Conservation (phyloP, 2,329 filamentous ascomycete genomes). For the Fusarium anthophilum region DNA sequence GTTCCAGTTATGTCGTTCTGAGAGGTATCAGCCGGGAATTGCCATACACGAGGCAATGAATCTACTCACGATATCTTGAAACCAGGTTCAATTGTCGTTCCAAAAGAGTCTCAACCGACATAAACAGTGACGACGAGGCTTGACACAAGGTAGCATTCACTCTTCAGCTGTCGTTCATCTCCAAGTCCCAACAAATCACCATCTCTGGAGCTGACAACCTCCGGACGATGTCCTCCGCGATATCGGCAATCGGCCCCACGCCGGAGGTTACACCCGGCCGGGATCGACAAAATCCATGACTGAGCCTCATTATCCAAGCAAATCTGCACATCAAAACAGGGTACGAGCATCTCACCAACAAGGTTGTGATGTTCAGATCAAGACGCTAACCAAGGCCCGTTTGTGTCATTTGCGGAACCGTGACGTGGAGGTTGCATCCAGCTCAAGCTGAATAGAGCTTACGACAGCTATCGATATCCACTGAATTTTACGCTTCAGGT, state of each 20-base stretch:
- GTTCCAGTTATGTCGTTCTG: too few relatives aligned
- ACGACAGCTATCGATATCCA: not conserved
- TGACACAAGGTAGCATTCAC: not conserved
- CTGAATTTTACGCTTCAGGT: not conserved
- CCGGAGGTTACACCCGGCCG: slow-evolving; percentile 22
- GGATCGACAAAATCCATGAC: slow-evolving; percentile 25
- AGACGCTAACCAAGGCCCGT: not conserved
- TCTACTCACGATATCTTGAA: not conserved
- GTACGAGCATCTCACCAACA: not conserved
- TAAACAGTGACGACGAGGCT: not conserved
- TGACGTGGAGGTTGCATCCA: slow-evolving; percentile 15
- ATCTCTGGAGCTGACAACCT: not conserved
- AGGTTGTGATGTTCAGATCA: not conserved
- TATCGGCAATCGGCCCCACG: slow-evolving; percentile 25
- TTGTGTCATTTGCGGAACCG: slow-evolving; percentile 22
- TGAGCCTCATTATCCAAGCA: slow-evolving; percentile 14
- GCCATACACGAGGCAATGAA: not conserved
- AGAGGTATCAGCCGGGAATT: not conserved
- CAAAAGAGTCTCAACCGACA: not conserved
- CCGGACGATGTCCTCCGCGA: slow-evolving; percentile 11
- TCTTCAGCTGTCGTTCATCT: not conserved
- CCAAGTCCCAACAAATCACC: not conserved
- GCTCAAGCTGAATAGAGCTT: not conserved
- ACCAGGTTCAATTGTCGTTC: not conserved
- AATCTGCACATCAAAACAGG: slow-evolving; percentile 12